phyloP scores from a whole-genome alignment of 2,329 filamentous ascomycete species.

The Hawksworthiomyces lignivorus region DNA sequence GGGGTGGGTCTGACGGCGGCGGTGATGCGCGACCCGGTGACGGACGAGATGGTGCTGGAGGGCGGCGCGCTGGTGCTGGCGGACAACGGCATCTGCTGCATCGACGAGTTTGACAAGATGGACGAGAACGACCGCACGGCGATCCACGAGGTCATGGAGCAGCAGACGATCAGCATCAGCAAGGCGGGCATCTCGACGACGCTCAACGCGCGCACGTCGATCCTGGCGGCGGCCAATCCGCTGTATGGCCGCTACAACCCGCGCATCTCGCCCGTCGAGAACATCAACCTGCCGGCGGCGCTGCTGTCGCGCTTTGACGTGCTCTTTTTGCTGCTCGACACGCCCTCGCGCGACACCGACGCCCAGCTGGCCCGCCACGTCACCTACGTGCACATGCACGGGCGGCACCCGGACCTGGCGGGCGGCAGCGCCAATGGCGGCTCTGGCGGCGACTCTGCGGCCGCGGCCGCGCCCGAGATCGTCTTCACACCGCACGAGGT shows the following conservation, averaged over 20 bases:
- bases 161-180: conserved; percentile 79
- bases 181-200: conserved; percentile 67
- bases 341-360: conserved; percentile 79
- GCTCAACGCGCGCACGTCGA: conserved; percentile 90
- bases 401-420: conserved; percentile 72
- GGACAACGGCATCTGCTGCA: conserved; percentile 79
- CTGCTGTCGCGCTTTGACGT: conserved; percentile 95
- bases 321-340: conserved; percentile 93
- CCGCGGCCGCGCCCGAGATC: conserved; percentile 38
- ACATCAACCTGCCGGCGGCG: conserved; percentile 97
- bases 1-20: conserved; percentile 76
- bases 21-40: conserved; percentile 77
- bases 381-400: conserved; percentile 95
- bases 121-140: conserved; percentile 75
- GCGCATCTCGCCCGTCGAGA: conserved; percentile 92
- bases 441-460: conserved; percentile 10
- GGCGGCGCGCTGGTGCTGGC: conserved; percentile 72
- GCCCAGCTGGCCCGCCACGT: conserved; percentile 94
- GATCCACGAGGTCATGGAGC: conserved; percentile 84
- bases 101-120: conserved; percentile 88
- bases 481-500: conserved; percentile 91
- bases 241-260: conserved; percentile 98
- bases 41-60: conserved; percentile 77
- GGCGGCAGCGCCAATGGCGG: too few species aligned
- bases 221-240: conserved; percentile 92